Evolutionary conservation across 352 stramenopile species (phyloP), one percentile per base, ranked within the genome.

Genomic region (Elongisporangium undulatum): DNA sequence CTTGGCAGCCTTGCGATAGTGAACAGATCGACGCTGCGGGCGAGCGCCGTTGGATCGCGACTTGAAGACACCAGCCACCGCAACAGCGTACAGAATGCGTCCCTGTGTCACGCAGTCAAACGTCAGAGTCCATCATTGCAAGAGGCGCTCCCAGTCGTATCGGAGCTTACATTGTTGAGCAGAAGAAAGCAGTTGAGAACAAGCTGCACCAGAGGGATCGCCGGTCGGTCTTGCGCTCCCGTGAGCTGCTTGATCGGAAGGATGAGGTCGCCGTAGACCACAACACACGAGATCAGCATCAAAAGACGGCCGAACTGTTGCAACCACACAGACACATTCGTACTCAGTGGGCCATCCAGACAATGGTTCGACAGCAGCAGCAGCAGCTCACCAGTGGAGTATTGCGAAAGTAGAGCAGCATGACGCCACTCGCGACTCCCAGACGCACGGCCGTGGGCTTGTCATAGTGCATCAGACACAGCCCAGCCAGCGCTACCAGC

Each of bases 341-440:
- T 16, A 24, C 2, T 17, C n/a, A 51, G 2, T 41, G 16, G 6
- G 1, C 29, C 39, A 49, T 4, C 4, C 17, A 45, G 12, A 3
- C 29, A 41, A 13, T 20, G n/a, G 34, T 50, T 10, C 34, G 15
- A 49, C 10, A 5, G 29, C 13, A 15, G 29, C 29, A 41, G 29
- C 29, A 41, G 5, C 29, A 41, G 29, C 68, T 12, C 58, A 89
- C 82, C 64, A 92, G 56, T 15, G 59, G 65, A 26, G 71, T 78
- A 53, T 69, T 90, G 61, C 82, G 82, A 45, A 92, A 90, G 62
- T 92, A 88, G 17, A 89, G 49, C 49, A 90, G 55, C 23, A 72
- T 53, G 4, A 58, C 61, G 1, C 22, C 74, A 0, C 51, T 58
- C 10, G 67, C 59, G 34, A 68, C 78, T 0, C 58, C 69, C 12